A percentile compares a stretch with the other conserved stretches of the same genome.
Conservation (phyloP, 164 flowering plant genomes). For the Sextonia rubra region DNA sequence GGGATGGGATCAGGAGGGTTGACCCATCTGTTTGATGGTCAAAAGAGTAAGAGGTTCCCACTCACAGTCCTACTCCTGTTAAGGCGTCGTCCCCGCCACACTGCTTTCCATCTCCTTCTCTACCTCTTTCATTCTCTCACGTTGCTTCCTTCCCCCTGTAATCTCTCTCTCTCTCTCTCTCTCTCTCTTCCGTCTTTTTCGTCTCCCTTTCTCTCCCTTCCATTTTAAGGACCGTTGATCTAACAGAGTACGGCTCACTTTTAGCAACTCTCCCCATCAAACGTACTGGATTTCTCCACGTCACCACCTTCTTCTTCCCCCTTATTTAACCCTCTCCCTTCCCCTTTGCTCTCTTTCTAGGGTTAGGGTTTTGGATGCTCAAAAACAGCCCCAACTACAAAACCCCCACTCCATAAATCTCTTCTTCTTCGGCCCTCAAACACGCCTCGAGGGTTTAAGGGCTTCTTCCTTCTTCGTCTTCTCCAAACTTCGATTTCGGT, state of each 20-base stretch:
- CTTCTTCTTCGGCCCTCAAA: not conserved
- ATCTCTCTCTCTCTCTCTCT: slow-evolving; percentile 9
- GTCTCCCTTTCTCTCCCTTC: not conserved
- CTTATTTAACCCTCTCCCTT: not conserved
- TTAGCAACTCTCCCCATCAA: not conserved
- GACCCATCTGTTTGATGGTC: too few relatives aligned
- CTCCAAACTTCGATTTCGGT: not conserved
- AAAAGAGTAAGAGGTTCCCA: too few relatives aligned
- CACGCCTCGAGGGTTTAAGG: not conserved
- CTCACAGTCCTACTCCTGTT: too few relatives aligned
- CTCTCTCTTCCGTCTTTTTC: not conserved
- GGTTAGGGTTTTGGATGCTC: slow-evolving; percentile 8
- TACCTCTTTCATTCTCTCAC: not conserved
- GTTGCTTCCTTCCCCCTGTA: slow-evolving; percentile 6
- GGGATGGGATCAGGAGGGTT: too few relatives aligned
- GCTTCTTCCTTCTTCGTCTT: too few relatives aligned
- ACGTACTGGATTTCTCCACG: slow-evolving; percentile 45
- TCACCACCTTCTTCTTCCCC: slow-evolving; percentile 31
- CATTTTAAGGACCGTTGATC: slow-evolving; percentile 3
- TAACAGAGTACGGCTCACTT: not conserved
- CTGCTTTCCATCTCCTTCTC: not conserved
- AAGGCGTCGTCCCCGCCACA: too few relatives aligned
- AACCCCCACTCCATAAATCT: too few relatives aligned
- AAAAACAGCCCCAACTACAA: too few relatives aligned
- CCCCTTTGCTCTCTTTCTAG: slow-evolving; percentile 7